These are phyloP conservation scores for Rhododendron williamsianum DNA, from an alignment of 148 eudicot genomes.

Conservation along the genomic window DNA sequence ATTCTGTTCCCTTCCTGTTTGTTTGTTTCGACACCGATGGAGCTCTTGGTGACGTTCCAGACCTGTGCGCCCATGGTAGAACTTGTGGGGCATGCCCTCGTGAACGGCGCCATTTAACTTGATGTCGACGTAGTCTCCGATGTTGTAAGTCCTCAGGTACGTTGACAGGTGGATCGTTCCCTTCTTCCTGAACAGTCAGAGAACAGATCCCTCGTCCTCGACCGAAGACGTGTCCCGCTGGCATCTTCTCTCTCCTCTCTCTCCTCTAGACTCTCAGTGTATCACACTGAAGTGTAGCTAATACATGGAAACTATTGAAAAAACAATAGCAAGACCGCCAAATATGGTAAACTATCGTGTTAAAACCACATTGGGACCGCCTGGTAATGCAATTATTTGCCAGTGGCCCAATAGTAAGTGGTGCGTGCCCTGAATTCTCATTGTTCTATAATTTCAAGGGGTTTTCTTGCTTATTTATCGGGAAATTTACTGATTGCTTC, in stretches of 20 bases:
- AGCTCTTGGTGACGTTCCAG: conserved; percentile 43
- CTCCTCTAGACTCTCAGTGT: not conserved
- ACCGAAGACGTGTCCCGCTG: conserved; percentile 32
- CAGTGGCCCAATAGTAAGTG: not conserved
- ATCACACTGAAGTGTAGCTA: not conserved
- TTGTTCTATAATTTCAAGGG: not conserved
- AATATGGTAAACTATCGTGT: not conserved
- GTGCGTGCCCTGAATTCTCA: not conserved
- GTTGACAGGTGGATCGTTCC: conserved; percentile 28
- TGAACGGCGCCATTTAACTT: conserved; percentile 34
- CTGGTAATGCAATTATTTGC: not conserved
- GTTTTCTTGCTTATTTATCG: not conserved
- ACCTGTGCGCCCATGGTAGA: conserved; percentile 40
- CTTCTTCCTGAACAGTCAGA: conserved; percentile 33
- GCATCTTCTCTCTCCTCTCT: conserved; percentile 20
- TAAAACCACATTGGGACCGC: not conserved
- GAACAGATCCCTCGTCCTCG: conserved; percentile 31
- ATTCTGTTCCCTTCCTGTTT: conserved; percentile 30
- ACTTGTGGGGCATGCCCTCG: conserved; percentile 42
- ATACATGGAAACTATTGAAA: not conserved
- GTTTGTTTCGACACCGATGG: conserved; percentile 33
- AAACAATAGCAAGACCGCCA: not conserved
- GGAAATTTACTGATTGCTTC: not conserved
- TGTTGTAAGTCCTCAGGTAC: conserved; percentile 25
- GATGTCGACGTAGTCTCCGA: conserved; percentile 34